Conservation (phyloP, 208 protist species). For the Phytomonas sp. region DNA sequence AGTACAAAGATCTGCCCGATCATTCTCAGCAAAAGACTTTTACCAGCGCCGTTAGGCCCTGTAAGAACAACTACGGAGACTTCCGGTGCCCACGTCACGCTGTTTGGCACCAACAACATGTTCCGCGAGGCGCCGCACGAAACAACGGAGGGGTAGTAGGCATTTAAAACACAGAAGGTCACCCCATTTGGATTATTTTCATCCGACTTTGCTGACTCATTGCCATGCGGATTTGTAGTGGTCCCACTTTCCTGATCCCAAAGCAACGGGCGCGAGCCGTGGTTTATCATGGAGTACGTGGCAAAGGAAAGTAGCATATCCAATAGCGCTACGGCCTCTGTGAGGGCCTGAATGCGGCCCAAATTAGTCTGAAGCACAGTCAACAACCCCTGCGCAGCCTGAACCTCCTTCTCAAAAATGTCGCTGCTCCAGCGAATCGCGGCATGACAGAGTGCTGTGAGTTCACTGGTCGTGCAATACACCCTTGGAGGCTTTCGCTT, state of each 20-base stretch:
- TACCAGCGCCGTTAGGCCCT: slow-evolving; percentile 92
- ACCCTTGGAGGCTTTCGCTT: slow-evolving; percentile 15
- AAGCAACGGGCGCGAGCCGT: slow-evolving; percentile 37
- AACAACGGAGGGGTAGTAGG: background rate
- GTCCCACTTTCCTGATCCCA: slow-evolving; percentile 15
- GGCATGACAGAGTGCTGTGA: slow-evolving; percentile 51
- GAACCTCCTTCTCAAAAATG: slow-evolving; percentile 57
- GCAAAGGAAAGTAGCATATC: slow-evolving; percentile 80
- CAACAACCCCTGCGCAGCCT: slow-evolving; percentile 45
- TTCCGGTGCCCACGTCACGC: slow-evolving; percentile 19
- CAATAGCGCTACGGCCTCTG: slow-evolving; percentile 82
- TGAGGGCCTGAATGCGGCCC: slow-evolving; percentile 70
- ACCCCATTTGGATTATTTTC: slow-evolving; percentile 1
- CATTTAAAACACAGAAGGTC: background rate
- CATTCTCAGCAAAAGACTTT: slow-evolving; percentile 89
- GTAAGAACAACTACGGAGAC: slow-evolving; percentile 72
- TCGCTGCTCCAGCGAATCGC: slow-evolving; percentile 46
- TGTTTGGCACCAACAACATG: background rate
- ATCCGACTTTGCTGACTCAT: slow-evolving; percentile 10
- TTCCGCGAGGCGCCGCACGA: background rate
- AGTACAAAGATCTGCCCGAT: slow-evolving; percentile 85
- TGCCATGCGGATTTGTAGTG: slow-evolving; percentile 8
- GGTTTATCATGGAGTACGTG: slow-evolving; percentile 35
- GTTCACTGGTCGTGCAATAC: slow-evolving; percentile 65
- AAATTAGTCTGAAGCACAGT: slow-evolving; percentile 43